Base-by-base conservation (phyloP, 805 yeast species). In the Wickerhamiella sergipiensis region DNA sequence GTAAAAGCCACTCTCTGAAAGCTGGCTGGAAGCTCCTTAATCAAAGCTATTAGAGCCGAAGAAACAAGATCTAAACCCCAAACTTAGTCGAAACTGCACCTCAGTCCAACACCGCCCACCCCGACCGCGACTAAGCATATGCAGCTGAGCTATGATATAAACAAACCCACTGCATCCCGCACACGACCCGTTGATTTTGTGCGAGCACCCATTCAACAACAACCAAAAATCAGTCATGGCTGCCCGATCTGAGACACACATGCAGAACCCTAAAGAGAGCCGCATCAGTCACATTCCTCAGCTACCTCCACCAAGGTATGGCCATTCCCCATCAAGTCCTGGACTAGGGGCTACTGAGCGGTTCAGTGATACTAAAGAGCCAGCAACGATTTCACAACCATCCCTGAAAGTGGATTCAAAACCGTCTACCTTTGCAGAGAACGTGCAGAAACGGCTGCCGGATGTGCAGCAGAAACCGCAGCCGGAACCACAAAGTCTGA, bases 131-230 rank as follows among this genome's bases (percentile, higher is more conserved):
- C 19, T 36, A 36, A 36, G 8, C 40, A 36, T 36, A 36, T 36
- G 40, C 40, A 36, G 40, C 40, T 36, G 44, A 13, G 44, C 44
- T 40, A 40, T 40, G 44, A 40, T 40, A 40, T 40, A 40, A 40
- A 40, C 44, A 40, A 40, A 19, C 26, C 26, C 23, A 19, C 44
- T 38, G 43, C 44, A 40, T n/a, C 19, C 17, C 40, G 36, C 40
- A 36, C 40, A 18, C 40, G 17, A 29, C 33, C 15, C 15, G 12
- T 24, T 24, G 33, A 9, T 29, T 29, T 6, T 12, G 8, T 8
- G 8, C 8, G 8, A 24, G 8, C 5, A 24, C 26, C 26, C 8
- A 24, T 8, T 8, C 26, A 24, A 24, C 8, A 24, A 8, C 26
- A 12, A 29, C 12, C 33, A 12, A 29, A 29, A 29, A 29, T 12